Evolutionary conservation across 345 rosid genomes (phyloP), one percentile per base, ranked within the genome.

Genomic region (Hibiscus mutabilis): DNA sequence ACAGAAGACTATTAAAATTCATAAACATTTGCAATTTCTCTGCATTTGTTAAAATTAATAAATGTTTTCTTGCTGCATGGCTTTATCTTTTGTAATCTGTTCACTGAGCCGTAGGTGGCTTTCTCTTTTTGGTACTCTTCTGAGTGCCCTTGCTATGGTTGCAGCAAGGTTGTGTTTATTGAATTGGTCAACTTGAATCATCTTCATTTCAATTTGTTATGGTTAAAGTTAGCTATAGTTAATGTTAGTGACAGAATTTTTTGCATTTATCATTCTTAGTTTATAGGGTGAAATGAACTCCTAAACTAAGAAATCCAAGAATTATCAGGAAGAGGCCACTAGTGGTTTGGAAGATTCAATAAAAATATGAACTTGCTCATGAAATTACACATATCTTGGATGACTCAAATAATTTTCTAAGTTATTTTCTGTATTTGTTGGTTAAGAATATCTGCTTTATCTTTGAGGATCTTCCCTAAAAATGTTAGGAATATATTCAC

Each of bases 121-220:
- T 18, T 15, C 25, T 62, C 24, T 14, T 13, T 18, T 35, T 63
- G 47, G 67, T 63, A 63, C n/a, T 31, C 44, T 31, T 61, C 14
- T 7, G n/a, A 33, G 18, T 61, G 40, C 14, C 15, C 63, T 59
- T 25, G 63, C 62, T 25, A 58, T 58, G 35, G 62, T 58, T 58
- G 35, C 62, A 58, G 35, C 62, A 58, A 60, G 42, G 6, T 60
- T 60, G 5, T 35, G 47, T 62, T 62, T n/a, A 60, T 60, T 60
- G 35, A 22, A 22, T 33, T 61, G 66, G 66, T 61, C 46, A 33
- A 61, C 46, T 10, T 18, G 67, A 62, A 16, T 35, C 47, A 35
- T 35, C 16, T 15, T 62, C 47, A 18, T 33, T 35, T 35, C 24
- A 62, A 62, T 62, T 62, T 33, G 11, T 61, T 33, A 61, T 33